Percentiles rank a stretch among this genome's conserved stretches.
Evolutionary conservation across 1,284 basidiomycete species (phyloP).

Genomic region (Thelephora terrestris): DNA sequence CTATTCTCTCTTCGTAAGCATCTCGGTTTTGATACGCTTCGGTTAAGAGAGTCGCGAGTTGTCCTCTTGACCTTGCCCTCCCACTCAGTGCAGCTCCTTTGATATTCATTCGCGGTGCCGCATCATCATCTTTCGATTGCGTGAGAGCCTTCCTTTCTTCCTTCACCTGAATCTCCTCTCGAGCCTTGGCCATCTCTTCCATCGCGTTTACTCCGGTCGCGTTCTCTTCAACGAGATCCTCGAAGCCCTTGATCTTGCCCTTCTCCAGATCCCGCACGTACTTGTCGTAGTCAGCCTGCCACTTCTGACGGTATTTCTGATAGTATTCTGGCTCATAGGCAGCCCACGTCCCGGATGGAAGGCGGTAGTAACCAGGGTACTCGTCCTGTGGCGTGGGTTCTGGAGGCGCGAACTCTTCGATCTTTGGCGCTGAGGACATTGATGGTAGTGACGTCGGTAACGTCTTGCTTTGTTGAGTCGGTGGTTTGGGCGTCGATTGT

Average conservation of each 20-base stretch:
- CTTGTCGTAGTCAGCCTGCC: constrained; percentile 59
- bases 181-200: constrained; percentile 66
- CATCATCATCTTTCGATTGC: constrained; percentile 38
- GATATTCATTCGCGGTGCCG: constrained; percentile 65
- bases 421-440: constrained; percentile 56
- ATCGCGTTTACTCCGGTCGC: constrained; percentile 57
- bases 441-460: constrained; percentile 9
- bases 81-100: constrained; percentile 60
- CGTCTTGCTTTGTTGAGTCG: constrained; percentile 1
- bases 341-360: constrained; percentile 73
- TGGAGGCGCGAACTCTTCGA: constrained; percentile 67
- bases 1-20: constrained; percentile 68
- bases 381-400: constrained; percentile 66
- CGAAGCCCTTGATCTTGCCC: constrained; percentile 52
- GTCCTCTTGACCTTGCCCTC: constrained; percentile 62
- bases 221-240: constrained; percentile 41
- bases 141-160: constrained; percentile 70
- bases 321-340: constrained; percentile 75
- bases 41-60: constrained; percentile 63
- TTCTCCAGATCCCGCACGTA: constrained; percentile 65
- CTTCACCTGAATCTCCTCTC: constrained; percentile 54
- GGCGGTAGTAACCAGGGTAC: constrained; percentile 84
- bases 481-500: constrained; percentile 11
- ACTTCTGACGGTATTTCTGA: constrained; percentile 57
- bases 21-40: constrained; percentile 75